Evolutionary conservation across 768 basidiomycete species (phyloP).

Genomic region (Leccinum disarticulatum): DNA sequence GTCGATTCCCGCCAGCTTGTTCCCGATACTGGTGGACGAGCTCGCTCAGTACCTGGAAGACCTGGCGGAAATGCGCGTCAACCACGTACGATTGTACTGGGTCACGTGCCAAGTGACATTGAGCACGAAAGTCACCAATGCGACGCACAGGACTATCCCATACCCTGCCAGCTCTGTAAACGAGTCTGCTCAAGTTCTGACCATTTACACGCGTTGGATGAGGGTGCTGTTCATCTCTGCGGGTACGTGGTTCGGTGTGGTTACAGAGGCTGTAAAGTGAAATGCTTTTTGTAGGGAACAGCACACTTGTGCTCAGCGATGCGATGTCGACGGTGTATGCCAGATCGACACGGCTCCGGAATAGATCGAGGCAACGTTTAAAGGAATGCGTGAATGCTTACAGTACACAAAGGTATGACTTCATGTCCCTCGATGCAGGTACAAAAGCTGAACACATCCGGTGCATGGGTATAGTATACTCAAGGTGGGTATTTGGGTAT

Average conservation of each 20-base stretch:
- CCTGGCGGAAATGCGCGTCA: constrained; percentile 45
- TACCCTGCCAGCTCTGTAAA: constrained; percentile 54
- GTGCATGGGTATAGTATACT: constrained; percentile 41
- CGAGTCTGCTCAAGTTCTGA: constrained; percentile 45
- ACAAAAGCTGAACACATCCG: not conserved
- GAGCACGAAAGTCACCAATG: constrained; percentile 50
- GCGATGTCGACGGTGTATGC: constrained; percentile 51
- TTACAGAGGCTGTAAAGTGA: constrained; percentile 9
- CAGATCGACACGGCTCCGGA: constrained; percentile 56
- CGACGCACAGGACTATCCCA: constrained; percentile 50
- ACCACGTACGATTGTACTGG: constrained; percentile 39
- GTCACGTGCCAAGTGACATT: constrained; percentile 38
- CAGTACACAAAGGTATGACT: constrained; percentile 57
- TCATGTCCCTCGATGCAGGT: not conserved
- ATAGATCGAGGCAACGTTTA: constrained; percentile 60
- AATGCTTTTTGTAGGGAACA: constrained; percentile 33
- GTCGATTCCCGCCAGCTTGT: constrained; percentile 33
- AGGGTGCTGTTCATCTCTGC: constrained; percentile 50
- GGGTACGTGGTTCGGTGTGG: constrained; percentile 38
- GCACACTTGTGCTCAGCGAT: constrained; percentile 48
- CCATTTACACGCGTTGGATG: constrained; percentile 53
- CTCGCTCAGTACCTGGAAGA: constrained; percentile 41
- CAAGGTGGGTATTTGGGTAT: constrained; percentile 39
- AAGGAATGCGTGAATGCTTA: constrained; percentile 57
- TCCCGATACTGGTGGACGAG: constrained; percentile 38